These are phyloP conservation scores for Suillus cothurnatus DNA, from an alignment of 768 basidiomycete genomes.

Conservation along the genomic window DNA sequence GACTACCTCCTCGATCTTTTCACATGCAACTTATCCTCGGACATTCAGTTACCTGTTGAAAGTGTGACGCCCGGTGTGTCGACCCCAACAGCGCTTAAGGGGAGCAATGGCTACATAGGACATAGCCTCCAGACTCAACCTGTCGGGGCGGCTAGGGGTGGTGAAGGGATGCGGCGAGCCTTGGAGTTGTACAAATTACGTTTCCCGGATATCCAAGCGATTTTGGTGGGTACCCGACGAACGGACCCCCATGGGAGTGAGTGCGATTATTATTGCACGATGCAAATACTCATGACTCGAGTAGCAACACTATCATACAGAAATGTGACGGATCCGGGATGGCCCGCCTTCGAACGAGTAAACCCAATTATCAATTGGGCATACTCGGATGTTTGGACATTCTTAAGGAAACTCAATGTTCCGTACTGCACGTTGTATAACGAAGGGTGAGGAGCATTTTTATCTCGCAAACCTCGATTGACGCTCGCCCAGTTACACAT, in stretches of 20 bases:
- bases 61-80: slow-evolving; percentile 42
- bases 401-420: slow-evolving; percentile 70
- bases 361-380: slow-evolving; percentile 98
- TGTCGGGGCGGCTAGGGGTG: slow-evolving; percentile 57
- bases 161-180: slow-evolving; percentile 78
- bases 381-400: slow-evolving; percentile 88
- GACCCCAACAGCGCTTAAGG: slow-evolving; percentile 19
- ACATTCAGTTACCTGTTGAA: slow-evolving; percentile 48
- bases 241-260: slow-evolving; percentile 93
- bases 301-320: slow-evolving; percentile 71
- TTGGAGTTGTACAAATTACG: slow-evolving; percentile 69
- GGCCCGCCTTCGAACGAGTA: slow-evolving; percentile 89
- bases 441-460: slow-evolving; percentile 63
- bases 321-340: slow-evolving; percentile 83
- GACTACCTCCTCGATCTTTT: slow-evolving; percentile 77
- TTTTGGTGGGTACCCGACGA: slow-evolving; percentile 87
- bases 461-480: not conserved
- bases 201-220: slow-evolving; percentile 71
- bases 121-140: slow-evolving; percentile 32
- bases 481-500: slow-evolving; percentile 76
- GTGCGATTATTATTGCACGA: slow-evolving; percentile 25
- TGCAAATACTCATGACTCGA: not conserved
- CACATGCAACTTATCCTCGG: slow-evolving; percentile 38
- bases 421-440: slow-evolving; percentile 93
- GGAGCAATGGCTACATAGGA: slow-evolving; percentile 8